Evolutionary conservation across 2,329 filamentous ascomycete genomes (phyloP).

Genomic region (Juglanconis oblonga): DNA sequence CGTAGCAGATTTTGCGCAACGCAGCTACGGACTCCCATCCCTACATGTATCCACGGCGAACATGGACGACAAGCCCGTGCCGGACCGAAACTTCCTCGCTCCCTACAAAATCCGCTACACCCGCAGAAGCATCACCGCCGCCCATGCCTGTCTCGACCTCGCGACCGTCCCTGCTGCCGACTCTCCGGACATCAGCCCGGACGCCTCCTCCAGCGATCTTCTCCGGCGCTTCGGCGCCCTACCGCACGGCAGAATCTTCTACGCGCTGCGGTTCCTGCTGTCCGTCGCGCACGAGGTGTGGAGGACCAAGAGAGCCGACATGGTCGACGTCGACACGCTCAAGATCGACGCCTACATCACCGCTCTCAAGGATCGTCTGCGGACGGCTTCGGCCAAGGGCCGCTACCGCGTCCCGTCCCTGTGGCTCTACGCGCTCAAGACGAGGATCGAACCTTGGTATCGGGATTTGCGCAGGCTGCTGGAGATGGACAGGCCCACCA

Average conservation of each 20-base stretch:
- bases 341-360: conserved; percentile 7
- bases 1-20: conserved; percentile 1
- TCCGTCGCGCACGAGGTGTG: conserved; percentile 12
- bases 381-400: background rate
- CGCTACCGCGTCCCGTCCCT: conserved; percentile 11
- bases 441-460: conserved; percentile 15
- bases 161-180: background rate
- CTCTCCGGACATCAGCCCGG: background rate
- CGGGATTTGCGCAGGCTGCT: background rate
- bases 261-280: conserved; percentile 14
- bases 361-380: conserved; percentile 1
- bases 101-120: conserved; percentile 14
- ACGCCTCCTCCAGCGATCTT: background rate
- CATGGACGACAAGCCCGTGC: background rate
- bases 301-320: conserved; percentile 5
- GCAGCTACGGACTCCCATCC: conserved; percentile 7
- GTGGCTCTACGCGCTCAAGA: conserved; percentile 13
- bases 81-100: conserved; percentile 14
- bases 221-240: conserved; percentile 10
- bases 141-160: conserved; percentile 10
- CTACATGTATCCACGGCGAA: background rate
- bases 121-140: conserved; percentile 11
- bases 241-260: conserved; percentile 10
- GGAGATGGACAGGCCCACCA: conserved; percentile 2
- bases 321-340: conserved; percentile 8